These are phyloP conservation scores for Aspergillus bridgeri DNA, from an alignment of 495 filamentous ascomycete species.

Conservation along the genomic window DNA sequence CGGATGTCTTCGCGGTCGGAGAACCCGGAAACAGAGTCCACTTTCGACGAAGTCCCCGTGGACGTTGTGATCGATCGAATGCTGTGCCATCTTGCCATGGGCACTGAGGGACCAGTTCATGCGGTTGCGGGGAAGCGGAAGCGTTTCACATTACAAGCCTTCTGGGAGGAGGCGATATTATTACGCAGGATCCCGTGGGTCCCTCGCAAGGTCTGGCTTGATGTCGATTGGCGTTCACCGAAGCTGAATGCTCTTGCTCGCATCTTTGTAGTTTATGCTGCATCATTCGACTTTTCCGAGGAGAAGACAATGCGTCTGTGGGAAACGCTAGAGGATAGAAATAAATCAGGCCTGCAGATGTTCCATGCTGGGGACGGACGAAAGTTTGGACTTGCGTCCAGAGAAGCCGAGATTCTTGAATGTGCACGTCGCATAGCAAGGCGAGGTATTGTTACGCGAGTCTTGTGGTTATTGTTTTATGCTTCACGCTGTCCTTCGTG, in stretches of 20 bases:
- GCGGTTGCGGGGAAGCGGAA: constrained; percentile 12
- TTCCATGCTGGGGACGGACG: neutral
- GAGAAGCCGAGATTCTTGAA: neutral
- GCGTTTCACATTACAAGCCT: neutral
- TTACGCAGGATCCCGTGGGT: constrained; percentile 1
- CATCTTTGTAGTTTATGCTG: constrained; percentile 5
- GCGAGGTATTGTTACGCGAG: neutral
- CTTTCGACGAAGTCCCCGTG: constrained; percentile 16
- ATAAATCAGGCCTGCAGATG: neutral
- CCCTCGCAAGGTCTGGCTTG: neutral
- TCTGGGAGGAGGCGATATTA: constrained; percentile 4
- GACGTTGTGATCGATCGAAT: constrained; percentile 23
- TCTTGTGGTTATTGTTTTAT: neutral
- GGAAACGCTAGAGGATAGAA: neutral
- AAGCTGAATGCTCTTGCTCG: constrained; percentile 1
- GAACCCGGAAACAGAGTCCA: constrained; percentile 4
- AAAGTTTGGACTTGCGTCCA: neutral
- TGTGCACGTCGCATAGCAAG: neutral
- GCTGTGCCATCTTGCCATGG: constrained; percentile 13
- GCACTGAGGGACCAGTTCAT: constrained; percentile 11
- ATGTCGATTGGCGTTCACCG: constrained; percentile 7
- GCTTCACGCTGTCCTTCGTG: neutral
- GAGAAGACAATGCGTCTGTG: neutral
- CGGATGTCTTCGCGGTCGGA: neutral
- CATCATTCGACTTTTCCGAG: constrained; percentile 9